phyloP scores from a whole-genome alignment of 768 basidiomycete species.

The Gautieria morchelliformis region DNA sequence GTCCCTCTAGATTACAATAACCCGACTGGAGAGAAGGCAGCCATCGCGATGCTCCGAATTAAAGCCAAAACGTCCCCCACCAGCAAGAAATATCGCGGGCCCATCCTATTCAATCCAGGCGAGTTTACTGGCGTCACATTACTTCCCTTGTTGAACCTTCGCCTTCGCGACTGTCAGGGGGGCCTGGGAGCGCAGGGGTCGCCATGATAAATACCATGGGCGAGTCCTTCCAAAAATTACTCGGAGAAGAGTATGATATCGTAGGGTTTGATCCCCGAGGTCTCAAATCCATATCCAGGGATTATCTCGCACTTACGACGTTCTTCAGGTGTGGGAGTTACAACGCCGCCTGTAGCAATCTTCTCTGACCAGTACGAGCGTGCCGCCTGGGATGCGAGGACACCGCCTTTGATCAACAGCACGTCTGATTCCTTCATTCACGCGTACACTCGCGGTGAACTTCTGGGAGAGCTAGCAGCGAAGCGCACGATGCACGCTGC shows the following conservation, averaged over 20 bases:
- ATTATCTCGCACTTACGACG: neutral
- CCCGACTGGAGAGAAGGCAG: slow-evolving; percentile 26
- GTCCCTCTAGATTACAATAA: slow-evolving; percentile 38
- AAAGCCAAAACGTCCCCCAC: slow-evolving; percentile 23
- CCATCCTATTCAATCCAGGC: slow-evolving; percentile 34
- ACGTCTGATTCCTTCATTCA: slow-evolving; percentile 1
- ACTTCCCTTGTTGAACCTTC: neutral
- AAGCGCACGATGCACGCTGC: slow-evolving; percentile 7
- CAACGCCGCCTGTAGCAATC: slow-evolving; percentile 2
- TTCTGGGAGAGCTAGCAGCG: slow-evolving; percentile 6
- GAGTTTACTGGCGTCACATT: neutral
- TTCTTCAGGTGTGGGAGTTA: slow-evolving; percentile 1
- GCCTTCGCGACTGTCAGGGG: slow-evolving; percentile 19
- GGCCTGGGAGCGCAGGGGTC: slow-evolving; percentile 38
- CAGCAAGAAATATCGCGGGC: slow-evolving; percentile 31
- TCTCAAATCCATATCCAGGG: neutral
- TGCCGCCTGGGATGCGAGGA: neutral
- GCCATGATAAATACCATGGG: slow-evolving; percentile 18
- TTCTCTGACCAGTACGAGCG: neutral
- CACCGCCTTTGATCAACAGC: neutral
- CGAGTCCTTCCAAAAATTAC: slow-evolving; percentile 16
- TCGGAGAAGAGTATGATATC: slow-evolving; percentile 37
- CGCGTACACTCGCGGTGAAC: neutral
- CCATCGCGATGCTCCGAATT: slow-evolving; percentile 34
- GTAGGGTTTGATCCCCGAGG: slow-evolving; percentile 41